Evolutionary conservation across 441 rosid species (phyloP).

Genomic region (Isatis lusitanica): DNA sequence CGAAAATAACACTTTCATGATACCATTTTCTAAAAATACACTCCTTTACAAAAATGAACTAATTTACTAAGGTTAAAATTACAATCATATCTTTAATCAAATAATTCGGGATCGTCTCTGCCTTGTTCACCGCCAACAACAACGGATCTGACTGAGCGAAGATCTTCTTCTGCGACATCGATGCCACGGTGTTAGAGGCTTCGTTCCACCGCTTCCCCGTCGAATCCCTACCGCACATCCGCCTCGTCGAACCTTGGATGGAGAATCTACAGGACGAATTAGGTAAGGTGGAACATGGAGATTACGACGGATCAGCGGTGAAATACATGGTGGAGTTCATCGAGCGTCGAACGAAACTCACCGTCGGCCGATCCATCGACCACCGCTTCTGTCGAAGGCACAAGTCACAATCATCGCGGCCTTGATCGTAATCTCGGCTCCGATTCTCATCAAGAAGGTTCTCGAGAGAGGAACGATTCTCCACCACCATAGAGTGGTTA

Average conservation of each 20-base stretch:
- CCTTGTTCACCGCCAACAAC: constrained; percentile 69
- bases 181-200: constrained; percentile 55
- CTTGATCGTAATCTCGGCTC: constrained; percentile 42
- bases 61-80: no score
- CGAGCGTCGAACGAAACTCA: constrained; percentile 47
- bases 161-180: constrained; percentile 77
- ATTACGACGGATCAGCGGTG: constrained; percentile 45
- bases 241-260: constrained; percentile 56
- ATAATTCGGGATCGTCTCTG: constrained; percentile 54
- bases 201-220: constrained; percentile 60
- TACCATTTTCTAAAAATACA: no score
- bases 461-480: constrained; percentile 51
- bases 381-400: constrained; percentile 52
- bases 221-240: constrained; percentile 62
- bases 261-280: constrained; percentile 53
- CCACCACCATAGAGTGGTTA: constrained; percentile 56
- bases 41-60: no score
- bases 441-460: constrained; percentile 48
- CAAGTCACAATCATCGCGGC: constrained; percentile 40
- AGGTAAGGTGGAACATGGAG: constrained; percentile 51
- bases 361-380: constrained; percentile 62
- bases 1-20: no score
- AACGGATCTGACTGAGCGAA: constrained; percentile 30
- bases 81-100: no score
- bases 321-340: constrained; percentile 68